These are phyloP conservation scores for Beauveria pseudobassiana DNA, from an alignment of 2,329 filamentous ascomycete species.

Conservation along the genomic window DNA sequence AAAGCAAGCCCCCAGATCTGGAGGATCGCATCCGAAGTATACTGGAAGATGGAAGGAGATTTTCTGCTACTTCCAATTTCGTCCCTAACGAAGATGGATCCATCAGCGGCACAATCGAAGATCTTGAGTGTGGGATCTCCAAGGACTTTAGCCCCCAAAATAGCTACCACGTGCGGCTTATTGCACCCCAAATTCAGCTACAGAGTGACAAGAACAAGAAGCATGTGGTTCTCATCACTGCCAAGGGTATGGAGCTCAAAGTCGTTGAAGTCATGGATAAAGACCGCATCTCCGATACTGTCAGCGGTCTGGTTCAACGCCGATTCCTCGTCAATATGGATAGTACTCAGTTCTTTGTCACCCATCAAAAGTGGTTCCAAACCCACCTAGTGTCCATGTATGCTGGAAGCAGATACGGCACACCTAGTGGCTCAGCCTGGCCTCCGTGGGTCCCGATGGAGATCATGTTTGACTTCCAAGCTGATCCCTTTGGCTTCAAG, in stretches of 20 bases:
- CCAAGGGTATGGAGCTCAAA: constrained; percentile 97
- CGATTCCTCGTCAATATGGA: constrained; percentile 95
- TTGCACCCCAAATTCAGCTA: constrained; percentile 94
- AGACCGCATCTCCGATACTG: constrained; percentile 79
- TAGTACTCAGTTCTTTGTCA: constrained; percentile 96
- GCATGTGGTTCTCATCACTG: constrained; percentile 91
- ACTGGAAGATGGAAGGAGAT: constrained; percentile 74
- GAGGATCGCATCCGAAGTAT: constrained; percentile 83
- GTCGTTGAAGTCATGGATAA: constrained; percentile 98
- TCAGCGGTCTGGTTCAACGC: constrained; percentile 90
- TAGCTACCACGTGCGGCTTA: constrained; percentile 88
- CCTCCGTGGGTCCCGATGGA: constrained; percentile 98
- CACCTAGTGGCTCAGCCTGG: constrained; percentile 78
- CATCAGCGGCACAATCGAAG: constrained; percentile 43
- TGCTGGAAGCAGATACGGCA: constrained; percentile 87
- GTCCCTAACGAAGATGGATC: constrained; percentile 24
- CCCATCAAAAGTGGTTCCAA: constrained; percentile 83
- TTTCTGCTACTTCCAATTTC: constrained; percentile 43
- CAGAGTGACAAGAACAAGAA: constrained; percentile 98
- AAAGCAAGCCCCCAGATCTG: constrained; percentile 57
- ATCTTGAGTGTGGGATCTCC: constrained; percentile 69
- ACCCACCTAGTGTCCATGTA: constrained; percentile 85
- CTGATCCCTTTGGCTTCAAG: constrained; percentile 95
- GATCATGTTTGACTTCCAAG: constrained; percentile 93
- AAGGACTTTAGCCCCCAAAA: constrained; percentile 86